Conservation (phyloP, 345 rosid genomes). For the Citrus australasica region DNA sequence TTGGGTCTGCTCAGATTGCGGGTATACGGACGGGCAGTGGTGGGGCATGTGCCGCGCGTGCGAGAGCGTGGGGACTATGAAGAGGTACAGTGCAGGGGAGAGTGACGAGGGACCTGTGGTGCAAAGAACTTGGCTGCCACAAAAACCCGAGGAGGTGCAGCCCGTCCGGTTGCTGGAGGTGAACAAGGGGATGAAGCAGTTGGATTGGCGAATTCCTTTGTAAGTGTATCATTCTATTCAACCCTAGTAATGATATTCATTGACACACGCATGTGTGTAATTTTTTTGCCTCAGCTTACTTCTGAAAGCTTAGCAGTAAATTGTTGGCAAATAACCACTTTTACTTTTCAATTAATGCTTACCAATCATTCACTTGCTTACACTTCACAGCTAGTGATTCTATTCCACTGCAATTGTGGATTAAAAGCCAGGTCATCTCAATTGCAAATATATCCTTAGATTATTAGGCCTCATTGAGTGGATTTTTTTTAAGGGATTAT, state of each 20-base stretch:
- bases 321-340: background rate
- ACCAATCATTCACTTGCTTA: background rate
- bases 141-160: conserved; percentile 32
- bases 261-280: background rate
- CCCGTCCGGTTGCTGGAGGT: conserved; percentile 63
- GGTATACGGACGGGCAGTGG: conserved; percentile 80
- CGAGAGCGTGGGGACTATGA: conserved; percentile 50
- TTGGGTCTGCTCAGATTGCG: conserved; percentile 82
- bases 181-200: conserved; percentile 51
- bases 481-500: background rate
- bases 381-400: too few species aligned
- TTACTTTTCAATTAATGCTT: background rate
- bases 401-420: too few species aligned
- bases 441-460: background rate
- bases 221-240: conserved; percentile 22
- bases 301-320: background rate
- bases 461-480: background rate
- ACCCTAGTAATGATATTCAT: background rate
- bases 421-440: background rate
- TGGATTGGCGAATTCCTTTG: conserved; percentile 70
- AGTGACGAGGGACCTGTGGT: conserved; percentile 14
- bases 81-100: conserved; percentile 38
- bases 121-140: conserved; percentile 67
- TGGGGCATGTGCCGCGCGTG: conserved; percentile 83
- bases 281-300: background rate